Evolutionary conservation across 441 rosid genomes (phyloP), one percentile per base, ranked within the genome.

Genomic region (Breynia disticha): DNA sequence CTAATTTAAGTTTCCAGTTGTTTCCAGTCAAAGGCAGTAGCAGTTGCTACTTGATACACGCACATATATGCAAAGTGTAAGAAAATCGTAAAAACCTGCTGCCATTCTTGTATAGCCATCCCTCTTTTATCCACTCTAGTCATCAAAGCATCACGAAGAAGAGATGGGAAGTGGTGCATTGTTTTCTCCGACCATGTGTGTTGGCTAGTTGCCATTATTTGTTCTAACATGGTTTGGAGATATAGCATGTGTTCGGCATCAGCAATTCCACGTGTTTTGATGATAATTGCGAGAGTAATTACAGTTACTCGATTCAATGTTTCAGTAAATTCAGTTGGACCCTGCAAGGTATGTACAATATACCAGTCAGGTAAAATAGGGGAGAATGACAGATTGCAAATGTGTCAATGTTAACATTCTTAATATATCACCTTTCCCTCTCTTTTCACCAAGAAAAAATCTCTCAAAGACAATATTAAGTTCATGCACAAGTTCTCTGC

Each of bases 101-200:
- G 84, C 99, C 99, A 93, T 15, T 80, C 79, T 71, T 89, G 90
- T 71, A 89, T 83, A 42, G 82, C 78, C 48, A 63, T 49, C 48
- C 88, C 87, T 67, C 83, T 75, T 75, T 89, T 81, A 72, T 93
- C 93, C 22, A 74, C 62, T 56, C 95, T 75, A 59, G 76, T 80
- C 38, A 38, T 68, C 73, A 93, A 78, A 59, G 80, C 73, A 14
- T 89, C 90, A 39, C 76, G 90, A 64, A 93, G 90, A 70, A 89
- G 82, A 32, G 88, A 59, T 22, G 99, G 97, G 72, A 93, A 93
- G 70, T 84, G 66, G 54, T 79, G 78, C n/a, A 93, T 62, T 19
- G 96, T 93, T 71, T 84, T 89, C 59, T 93, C 87, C 16, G 99
- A 93, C 99, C 99, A 93, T 21, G 87, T 79, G 71, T 93, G 99